These are phyloP conservation scores for Selaginella tamariscina DNA, from an alignment of 75 land plant genomes.

Conservation along the genomic window DNA sequence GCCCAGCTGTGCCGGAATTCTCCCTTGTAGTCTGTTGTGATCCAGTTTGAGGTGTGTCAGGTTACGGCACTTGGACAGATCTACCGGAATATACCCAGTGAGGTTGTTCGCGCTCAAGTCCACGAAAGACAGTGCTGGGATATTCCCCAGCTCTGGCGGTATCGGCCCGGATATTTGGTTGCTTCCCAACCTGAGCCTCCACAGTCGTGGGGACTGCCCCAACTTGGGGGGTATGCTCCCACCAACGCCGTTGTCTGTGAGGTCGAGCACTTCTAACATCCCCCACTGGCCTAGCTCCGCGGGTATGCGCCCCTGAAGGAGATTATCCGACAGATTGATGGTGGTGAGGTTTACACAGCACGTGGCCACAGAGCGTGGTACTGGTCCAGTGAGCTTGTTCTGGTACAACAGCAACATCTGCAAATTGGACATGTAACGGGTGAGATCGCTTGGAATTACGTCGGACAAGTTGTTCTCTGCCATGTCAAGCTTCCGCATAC, in stretches of 20 bases:
- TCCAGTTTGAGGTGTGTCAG: slow-evolving; percentile 55
- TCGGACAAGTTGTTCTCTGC: slow-evolving; percentile 58
- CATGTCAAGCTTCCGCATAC: slow-evolving; percentile 33
- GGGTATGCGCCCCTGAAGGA: neutral
- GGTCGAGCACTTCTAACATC: slow-evolving; percentile 45
- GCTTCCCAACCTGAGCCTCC: slow-evolving; percentile 46
- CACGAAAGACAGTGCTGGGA: slow-evolving; percentile 8
- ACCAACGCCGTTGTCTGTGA: slow-evolving; percentile 51
- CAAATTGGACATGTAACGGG: slow-evolving; percentile 12
- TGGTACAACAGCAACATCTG: slow-evolving; percentile 41
- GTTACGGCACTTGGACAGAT: slow-evolving; percentile 40
- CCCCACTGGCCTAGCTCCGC: slow-evolving; percentile 26
- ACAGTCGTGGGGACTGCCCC: slow-evolving; percentile 41
- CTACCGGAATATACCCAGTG: neutral
- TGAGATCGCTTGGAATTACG: slow-evolving; percentile 39
- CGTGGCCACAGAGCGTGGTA: slow-evolving; percentile 35
- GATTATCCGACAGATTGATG: slow-evolving; percentile 18
- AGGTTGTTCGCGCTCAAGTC: neutral
- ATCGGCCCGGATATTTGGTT: neutral
- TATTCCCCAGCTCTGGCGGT: slow-evolving; percentile 1
- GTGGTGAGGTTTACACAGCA: slow-evolving; percentile 31
- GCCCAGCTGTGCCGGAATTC: slow-evolving; percentile 48
- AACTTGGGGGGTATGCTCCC: slow-evolving; percentile 41
- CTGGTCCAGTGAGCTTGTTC: slow-evolving; percentile 56
- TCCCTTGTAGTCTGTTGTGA: slow-evolving; percentile 45